phyloP scores from a whole-genome alignment of 2,329 filamentous ascomycete species.

The Xylariomycetidae sp. region DNA sequence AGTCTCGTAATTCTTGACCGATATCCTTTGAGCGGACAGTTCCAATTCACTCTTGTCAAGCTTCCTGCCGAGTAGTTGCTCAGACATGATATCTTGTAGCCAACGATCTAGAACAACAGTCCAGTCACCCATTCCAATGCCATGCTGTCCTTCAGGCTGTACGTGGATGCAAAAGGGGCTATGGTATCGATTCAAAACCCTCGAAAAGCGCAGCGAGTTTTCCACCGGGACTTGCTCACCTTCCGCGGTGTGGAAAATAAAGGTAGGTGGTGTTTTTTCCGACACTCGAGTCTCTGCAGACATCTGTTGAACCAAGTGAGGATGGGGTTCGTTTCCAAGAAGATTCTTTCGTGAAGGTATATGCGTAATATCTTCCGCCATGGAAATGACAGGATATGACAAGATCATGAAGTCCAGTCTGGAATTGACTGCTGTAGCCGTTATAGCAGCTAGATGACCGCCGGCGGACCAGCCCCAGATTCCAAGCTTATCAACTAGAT shows the following conservation, averaged over 20 bases:
- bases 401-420: no score
- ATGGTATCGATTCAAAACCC: conserved; percentile 17
- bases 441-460: no score
- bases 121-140: conserved; percentile 23
- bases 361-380: no score
- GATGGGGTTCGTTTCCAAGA: conserved; percentile 2
- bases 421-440: no score
- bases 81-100: no score
- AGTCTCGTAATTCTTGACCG: no score
- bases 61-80: no score
- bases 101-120: conserved; percentile 20
- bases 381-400: no score
- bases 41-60: no score
- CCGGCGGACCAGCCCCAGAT: conserved; percentile 22
- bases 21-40: no score
- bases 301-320: conserved; percentile 7
- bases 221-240: conserved; percentile 21
- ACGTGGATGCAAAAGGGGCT: conserved; percentile 21
- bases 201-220: conserved; percentile 22
- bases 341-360: no score
- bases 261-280: conserved; percentile 25
- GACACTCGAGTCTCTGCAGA: conserved; percentile 22
- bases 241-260: conserved; percentile 29
- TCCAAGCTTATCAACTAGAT: conserved; percentile 14
- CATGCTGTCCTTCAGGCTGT: conserved; percentile 24